Percentiles rank a stretch among this genome's conserved stretches.
Evolutionary conservation across 805 yeast species (phyloP).

Genomic region (Candida maris): DNA sequence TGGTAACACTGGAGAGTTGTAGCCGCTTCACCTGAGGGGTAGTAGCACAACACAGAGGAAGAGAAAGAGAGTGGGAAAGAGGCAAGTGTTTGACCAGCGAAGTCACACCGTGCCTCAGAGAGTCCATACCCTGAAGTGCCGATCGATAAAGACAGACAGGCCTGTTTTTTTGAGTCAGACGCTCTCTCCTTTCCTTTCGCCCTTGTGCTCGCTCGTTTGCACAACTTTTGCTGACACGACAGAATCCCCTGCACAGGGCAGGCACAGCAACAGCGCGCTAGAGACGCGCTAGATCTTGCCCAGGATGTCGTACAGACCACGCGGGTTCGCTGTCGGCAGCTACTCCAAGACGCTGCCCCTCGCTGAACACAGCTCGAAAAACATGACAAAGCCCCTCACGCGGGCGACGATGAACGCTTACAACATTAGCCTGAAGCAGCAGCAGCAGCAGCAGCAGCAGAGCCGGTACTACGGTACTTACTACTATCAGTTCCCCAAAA

Average conservation of each 20-base stretch:
- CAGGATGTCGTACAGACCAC: slow-evolving; percentile 6
- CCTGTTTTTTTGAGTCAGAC: no score
- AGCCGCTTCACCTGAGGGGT: no score
- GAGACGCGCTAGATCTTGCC: no score
- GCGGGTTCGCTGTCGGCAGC: slow-evolving; percentile 5
- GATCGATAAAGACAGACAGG: no score
- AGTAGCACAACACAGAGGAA: no score
- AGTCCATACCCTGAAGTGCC: no score
- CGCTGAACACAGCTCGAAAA: slow-evolving; percentile 5
- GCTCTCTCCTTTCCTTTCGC: no score
- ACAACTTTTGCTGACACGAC: slow-evolving; percentile 6
- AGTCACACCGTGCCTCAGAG: no score
- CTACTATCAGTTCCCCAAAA: slow-evolving; percentile 45
- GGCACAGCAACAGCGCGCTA: no score
- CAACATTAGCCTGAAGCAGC: slow-evolving; percentile 10
- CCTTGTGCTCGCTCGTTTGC: no score
- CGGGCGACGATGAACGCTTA: slow-evolving; percentile 22
- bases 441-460: slow-evolving; percentile 12
- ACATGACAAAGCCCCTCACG: slow-evolving; percentile 23
- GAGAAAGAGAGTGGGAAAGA: slow-evolving; percentile 1
- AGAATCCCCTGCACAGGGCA: slow-evolving; percentile 4
- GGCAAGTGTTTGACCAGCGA: no score
- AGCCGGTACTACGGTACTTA: slow-evolving; percentile 15
- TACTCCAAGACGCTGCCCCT: slow-evolving; percentile 4
- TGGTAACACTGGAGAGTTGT: no score